Base-by-base conservation (phyloP, 2,329 filamentous ascomycete genomes). In the Colletotrichum karsti region DNA sequence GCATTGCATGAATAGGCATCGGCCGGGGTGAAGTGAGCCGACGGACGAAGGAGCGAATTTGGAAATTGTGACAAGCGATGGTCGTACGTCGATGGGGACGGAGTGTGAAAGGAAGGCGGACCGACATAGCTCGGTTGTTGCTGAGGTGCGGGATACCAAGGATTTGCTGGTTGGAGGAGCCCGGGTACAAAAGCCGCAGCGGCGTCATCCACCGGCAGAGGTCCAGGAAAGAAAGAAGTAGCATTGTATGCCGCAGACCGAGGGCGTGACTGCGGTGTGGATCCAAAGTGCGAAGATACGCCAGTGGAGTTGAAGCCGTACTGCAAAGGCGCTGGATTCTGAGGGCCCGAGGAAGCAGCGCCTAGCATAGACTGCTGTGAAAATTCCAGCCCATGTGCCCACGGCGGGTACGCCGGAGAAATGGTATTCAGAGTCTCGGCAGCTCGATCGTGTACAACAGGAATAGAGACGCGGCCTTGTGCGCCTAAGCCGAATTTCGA, bases 41-140 rank as follows among this genome's bases (percentile, higher is more conserved):
- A 64, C 18, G 64, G 53, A 20, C 44, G 59, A 12, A 37, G 18
- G 10, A 58, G n/a, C 12, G 57, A 60, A 24, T 53, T 67, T 3
- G 54, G 53, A 12, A 63, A 18, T 6, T 64, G 37, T 8, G 59
- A 53, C n/a, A 53, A 55, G 7, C 64, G 59, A 44, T 64, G 37
- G 53, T 67, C 64, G 22, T 67, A 67, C 22, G 58, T 42, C 4
- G 53, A 67, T 20, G 64, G 60, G 10, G 64, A 67, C 18, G 64
- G 53, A 4, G 60, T 63, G 35, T 69, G 62, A 9, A 53, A 28
- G 20, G 51, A 42, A 12, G 62, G 66, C 28, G 55, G 66, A n/a
- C 46, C 66, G 33, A 69, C 62, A 39, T 66, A 69, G 13, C 42
- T 64, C 30, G 65, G 66, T 26, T 28, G 48, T 26, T 54, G 66